Evolutionary conservation across 2,329 filamentous ascomycete genomes (phyloP), one percentile per base, ranked within the genome.

Genomic region (Plectosphaerella sp.): DNA sequence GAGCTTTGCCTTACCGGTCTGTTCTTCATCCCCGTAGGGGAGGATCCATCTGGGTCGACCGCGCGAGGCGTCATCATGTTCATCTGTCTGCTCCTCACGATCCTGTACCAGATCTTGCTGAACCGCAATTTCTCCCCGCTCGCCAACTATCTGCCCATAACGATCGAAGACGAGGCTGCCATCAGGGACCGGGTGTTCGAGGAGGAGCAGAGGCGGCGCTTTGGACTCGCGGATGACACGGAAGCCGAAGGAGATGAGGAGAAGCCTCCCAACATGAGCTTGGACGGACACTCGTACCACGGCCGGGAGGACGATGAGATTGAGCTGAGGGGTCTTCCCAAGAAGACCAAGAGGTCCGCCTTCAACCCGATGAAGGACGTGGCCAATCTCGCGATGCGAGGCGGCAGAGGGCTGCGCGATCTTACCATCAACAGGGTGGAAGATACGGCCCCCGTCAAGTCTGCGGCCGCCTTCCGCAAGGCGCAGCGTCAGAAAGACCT

Each of bases 151-250:
- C 75, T 99, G 4, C 94, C 94, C 0, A 95, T 97, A 57, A 97
- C 93, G 0, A 84, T 97, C 51, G 94, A 99, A 67, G 94, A 97
- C 57, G 93, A 97, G 64, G 94, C 94, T 3, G 89, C 94, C 1
- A 74, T 89, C n/a, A 86, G 93, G 7, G 94, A 99, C 59, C 84
- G 93, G 62, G 89, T 88, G 39, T 99, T 97, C 64, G 87, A 91
- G 60, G 79, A 87, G 46, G 87, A 86, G 4, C 91, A 95, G 65
- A 84, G 86, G 52, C 77, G 76, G 20, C 85, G 87, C 9, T 80
- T 92, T 52, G 85, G 86, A 0, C 67, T 89, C 7, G 56, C 75
- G 0, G 72, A 80, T 0, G 77, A 80, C 11, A 76, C 78, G 3
- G 76, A 80, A 2, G 73, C 76, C 3, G 77, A 79, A 4, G 64